Evolutionary conservation across 1,284 basidiomycete species (phyloP), one percentile per base, ranked within the genome.

Genomic region (Fereydounia khargensis): DNA sequence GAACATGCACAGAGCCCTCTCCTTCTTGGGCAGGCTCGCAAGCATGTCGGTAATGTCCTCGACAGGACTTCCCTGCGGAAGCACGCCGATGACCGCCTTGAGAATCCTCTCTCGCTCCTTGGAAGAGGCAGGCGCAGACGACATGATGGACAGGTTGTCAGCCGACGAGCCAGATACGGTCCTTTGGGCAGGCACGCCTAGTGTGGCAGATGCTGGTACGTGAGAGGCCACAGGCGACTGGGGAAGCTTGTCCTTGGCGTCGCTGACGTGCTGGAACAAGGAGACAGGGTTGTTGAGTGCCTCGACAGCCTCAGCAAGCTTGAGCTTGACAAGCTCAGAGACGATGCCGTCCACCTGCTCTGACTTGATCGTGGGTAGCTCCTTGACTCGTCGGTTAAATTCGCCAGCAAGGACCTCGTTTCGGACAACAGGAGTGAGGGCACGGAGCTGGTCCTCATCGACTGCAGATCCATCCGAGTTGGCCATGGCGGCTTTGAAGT

Each of bases 1-100:
- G 81, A 92, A 92, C 32, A 92, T 79, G 76, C 88, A 90, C 82
- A 92, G 81, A 0, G 88, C 89, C 3, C 89, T 83, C 62, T 94
- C 90, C 59, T 87, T 84, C 77, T 90, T 91, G 3, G 87, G 85
- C 19, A 94, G 79, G 57, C 84, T 85, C 82, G 89, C 86, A 25
- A 92, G 78, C 41, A 92, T 79, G 38, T 88, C 87, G 0, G 86
- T 84, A 28, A 72, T 65, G 39, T 68, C 67, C 32, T 72, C 69
- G 19, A 70, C 62, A 6, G 62, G 61, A 0, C 59, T 47, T 14
- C 47, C 65, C 1, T 50, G 30, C 17, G 58, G 47, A 2, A 49
- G 25, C 4, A 63, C 35, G 4, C 46, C 49, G 11, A 40, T 37
- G 23, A 71, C 65, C 1, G 87, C 86, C 14, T 78, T 80, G n/a